Base-by-base conservation (phyloP, 768 basidiomycete genomes). In the Lentinula detonsa region DNA sequence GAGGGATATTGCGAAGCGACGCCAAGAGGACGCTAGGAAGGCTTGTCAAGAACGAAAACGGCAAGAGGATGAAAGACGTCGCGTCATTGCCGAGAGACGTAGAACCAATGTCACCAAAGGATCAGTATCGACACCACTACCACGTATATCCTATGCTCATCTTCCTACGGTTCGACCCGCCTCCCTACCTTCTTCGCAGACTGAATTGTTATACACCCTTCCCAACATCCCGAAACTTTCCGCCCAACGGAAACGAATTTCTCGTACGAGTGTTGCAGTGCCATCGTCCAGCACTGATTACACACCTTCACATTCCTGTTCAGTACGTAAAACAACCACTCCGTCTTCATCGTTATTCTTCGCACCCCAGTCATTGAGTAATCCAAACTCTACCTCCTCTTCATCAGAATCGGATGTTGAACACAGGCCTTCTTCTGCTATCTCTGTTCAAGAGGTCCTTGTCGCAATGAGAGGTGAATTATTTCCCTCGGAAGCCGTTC, bases 401-500 rank as follows among this genome's bases (percentile, higher is more conserved):
- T 28, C 54, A 10, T 55, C 18, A 4, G 28, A 33, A 10, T 50
- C 1, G 31, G 53, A 54, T 54, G 53, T 18, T 37, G 33, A n/a
- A 28, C 23, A 43, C 6, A 34, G 15, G 18, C 15, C 3, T 28
- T 34, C 39, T 21, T 13, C 56, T 23, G 9, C 63, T 37, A 73
- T 80, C 15, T 66, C 74, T 4, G 79, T 80, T 65, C 68, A 74
- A 57, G 75, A 78, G 40, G 78, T 80, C 56, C 62, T 79, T 51
- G 60, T 65, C 23, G 70, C 73, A 64, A 81, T 80, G 78, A 71
- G 76, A 23, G 79, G 79, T 4, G 67, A 70, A 9, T 69, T 80
- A 13, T 80, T 80, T 54, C 60, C 55, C 28, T 5, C 45, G 3
- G 57, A 48, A 34, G 11, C 39, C 9, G 33, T n/a, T 15, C 34